Conservation (phyloP, 2,329 filamentous ascomycete species). For the Aspergillus sp. region DNA sequence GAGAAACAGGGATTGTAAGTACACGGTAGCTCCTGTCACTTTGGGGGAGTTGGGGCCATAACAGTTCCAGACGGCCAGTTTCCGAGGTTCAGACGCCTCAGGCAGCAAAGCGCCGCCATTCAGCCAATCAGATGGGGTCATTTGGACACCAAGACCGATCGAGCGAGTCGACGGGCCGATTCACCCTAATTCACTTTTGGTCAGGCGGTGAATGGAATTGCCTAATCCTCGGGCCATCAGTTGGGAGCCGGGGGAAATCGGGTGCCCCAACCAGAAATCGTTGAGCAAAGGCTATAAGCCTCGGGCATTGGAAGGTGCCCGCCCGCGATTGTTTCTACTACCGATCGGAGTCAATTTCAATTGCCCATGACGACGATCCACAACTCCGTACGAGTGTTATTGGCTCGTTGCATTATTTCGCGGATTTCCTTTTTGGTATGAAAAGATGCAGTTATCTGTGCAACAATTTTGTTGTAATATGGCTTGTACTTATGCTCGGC, state of each 20-base stretch:
- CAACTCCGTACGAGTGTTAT: too few relatives aligned
- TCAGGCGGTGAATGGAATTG: constrained; percentile 6
- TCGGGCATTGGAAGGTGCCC: background rate
- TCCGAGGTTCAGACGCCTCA: too few relatives aligned
- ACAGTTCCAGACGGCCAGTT: too few relatives aligned
- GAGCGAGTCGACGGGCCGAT: background rate
- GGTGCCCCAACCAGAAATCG: constrained; percentile 20
- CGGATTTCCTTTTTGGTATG: too few relatives aligned
- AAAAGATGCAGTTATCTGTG: too few relatives aligned
- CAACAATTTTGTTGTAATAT: too few relatives aligned
- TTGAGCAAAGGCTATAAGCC: constrained; percentile 3
- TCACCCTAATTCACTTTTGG: constrained; percentile 9
- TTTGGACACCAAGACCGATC: constrained; percentile 1
- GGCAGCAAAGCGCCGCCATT: background rate
- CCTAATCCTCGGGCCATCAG: constrained; percentile 15
- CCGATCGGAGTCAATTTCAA: background rate
- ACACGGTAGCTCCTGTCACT: constrained; percentile 14
- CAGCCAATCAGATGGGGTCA: background rate
- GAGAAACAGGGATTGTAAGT: constrained; percentile 6
- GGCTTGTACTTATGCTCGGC: too few relatives aligned
- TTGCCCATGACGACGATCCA: too few relatives aligned
- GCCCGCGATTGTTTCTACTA: background rate
- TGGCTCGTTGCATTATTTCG: too few relatives aligned
- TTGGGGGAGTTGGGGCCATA: background rate
- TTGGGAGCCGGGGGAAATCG: constrained; percentile 24